Base-by-base conservation (phyloP, 441 rosid species). In the Daphne laureola region DNA sequence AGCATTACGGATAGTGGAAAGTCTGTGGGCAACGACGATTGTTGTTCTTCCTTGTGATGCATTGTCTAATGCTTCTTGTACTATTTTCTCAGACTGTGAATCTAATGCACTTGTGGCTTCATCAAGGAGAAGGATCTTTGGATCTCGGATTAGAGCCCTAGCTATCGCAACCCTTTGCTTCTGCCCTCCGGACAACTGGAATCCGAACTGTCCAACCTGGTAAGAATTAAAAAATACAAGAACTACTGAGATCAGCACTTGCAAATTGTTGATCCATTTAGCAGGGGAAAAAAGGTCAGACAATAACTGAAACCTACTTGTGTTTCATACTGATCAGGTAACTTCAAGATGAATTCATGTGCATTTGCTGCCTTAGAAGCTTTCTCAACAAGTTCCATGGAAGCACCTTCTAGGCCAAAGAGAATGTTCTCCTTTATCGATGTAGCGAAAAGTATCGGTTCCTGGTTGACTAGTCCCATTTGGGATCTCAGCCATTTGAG, bases 401-500 rank as follows among this genome's bases (percentile, higher is more conserved):
- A 31, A 17, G 78, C 78, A 18, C 62, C 73, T 58, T 68, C 73
- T 48, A 67, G 71, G 16, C 82, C 79, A 5, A 77, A 68, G 42
- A 77, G 43, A n/a, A 73, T 77, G 31, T 77, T 77, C 51, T 77
- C 82, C 56, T 61, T 71, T 46, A 71, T 71, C 7, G 77, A 73
- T 26, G 77, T 66, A 12, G 77, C 77, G 31, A 73, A 73, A 43
- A 73, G 73, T 55, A 73, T 56, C 2, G 78, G 74, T 26, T 68
- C 78, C 56, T 77, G 78, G 56, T 66, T 77, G 41, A 73, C 82
- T 21, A 77, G 64, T n/a, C 77, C 74, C 66, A 73, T 68, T n/a
- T 64, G 73, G 16, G 77, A 71, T 50, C 82, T 66, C 54, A 68
- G 53, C 82, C 82, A 73, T 53, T 68, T 70, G 8, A 77, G 67